Conservation (phyloP, 352 stramenopile species). For the Globisporangium canariense region DNA sequence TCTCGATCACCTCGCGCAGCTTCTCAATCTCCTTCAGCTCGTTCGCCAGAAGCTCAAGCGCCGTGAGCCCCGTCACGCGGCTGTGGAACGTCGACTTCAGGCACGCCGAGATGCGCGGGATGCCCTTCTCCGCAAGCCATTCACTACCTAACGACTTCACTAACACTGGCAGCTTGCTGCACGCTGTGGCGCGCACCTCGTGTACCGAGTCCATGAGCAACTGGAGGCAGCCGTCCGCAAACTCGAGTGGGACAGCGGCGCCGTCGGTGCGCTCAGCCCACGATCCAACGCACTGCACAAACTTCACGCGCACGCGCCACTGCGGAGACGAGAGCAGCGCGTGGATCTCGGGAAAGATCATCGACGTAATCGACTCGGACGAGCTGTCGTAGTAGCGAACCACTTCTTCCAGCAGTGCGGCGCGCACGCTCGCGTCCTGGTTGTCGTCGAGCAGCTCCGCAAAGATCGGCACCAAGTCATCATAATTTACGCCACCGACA, state of each 20-base stretch:
- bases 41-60: constrained; percentile 58
- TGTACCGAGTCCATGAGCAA: constrained; percentile 65
- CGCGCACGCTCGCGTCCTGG: constrained; percentile 75
- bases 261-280: constrained; percentile 73
- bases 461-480: constrained; percentile 82
- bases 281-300: constrained; percentile 78
- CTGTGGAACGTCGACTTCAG: constrained; percentile 75
- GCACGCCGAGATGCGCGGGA: constrained; percentile 55
- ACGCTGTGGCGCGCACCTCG: constrained; percentile 68
- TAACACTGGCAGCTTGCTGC: constrained; percentile 58
- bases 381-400: constrained; percentile 69
- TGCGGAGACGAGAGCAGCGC: constrained; percentile 59
- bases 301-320: constrained; percentile 85
- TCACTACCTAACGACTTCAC: constrained; percentile 70
- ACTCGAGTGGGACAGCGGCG: constrained; percentile 51
- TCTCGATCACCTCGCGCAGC: constrained; percentile 59
- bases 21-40: constrained; percentile 70
- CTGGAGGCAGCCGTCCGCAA: constrained; percentile 67
- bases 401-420: constrained; percentile 80
- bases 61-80: constrained; percentile 61
- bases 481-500: constrained; percentile 61
- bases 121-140: constrained; percentile 69
- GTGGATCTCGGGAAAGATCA: constrained; percentile 73
- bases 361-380: constrained; percentile 55
- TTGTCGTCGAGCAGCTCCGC: constrained; percentile 78